Percentiles rank a stretch among this genome's conserved stretches.
Conservation (phyloP, 305 asterid species). For the Rubia balearica region DNA sequence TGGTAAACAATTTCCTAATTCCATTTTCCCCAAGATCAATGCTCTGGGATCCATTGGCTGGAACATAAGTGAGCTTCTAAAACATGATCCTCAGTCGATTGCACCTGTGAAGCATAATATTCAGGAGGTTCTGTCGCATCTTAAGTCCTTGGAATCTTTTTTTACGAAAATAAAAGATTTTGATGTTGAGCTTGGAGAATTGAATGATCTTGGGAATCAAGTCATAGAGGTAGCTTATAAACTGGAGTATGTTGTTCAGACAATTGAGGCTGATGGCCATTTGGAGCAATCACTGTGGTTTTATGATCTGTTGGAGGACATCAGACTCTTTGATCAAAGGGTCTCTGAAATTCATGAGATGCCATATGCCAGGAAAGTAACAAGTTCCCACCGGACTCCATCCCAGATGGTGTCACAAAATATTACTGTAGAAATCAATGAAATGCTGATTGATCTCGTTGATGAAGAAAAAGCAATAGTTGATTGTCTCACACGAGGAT, state of each 20-base stretch:
- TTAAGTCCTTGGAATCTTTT: neutral
- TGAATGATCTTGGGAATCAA: neutral
- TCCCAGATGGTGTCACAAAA: neutral
- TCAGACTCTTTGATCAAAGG: neutral
- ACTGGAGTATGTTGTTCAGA: slow-evolving; percentile 20
- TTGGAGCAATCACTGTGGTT: slow-evolving; percentile 12
- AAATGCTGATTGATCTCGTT: slow-evolving; percentile 19
- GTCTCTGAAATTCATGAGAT: neutral
- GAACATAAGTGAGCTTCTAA: slow-evolving; percentile 12
- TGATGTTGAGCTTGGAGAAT: neutral
- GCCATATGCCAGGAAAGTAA: neutral
- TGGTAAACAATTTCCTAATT: neutral
- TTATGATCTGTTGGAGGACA: slow-evolving; percentile 8
- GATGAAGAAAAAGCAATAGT: slow-evolving; percentile 13
- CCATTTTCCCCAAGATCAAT: slow-evolving; percentile 5
- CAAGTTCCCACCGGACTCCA: neutral
- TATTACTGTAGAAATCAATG: slow-evolving; percentile 1
- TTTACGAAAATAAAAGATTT: neutral
- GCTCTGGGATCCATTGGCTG: slow-evolving; percentile 8
- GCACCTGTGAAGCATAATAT: slow-evolving; percentile 4
- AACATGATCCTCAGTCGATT: neutral
- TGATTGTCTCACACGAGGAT: slow-evolving; percentile 23
- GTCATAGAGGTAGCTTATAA: slow-evolving; percentile 18
- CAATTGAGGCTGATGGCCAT: slow-evolving; percentile 3
- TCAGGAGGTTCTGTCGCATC: slow-evolving; percentile 3